Conservation (phyloP, 352 stramenopile species). For the Plasmopara halstedii region DNA sequence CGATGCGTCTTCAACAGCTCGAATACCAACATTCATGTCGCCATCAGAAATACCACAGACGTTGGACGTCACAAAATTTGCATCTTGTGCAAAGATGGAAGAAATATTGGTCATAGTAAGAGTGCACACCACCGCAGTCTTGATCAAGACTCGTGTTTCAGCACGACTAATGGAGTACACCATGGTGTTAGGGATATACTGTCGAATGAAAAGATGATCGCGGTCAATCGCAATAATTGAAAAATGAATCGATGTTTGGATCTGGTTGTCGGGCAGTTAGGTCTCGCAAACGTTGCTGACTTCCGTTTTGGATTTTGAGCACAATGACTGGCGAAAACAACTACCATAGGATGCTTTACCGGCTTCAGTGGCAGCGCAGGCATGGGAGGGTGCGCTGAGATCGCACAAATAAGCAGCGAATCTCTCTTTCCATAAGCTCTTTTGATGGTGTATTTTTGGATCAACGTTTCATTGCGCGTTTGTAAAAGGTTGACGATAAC, state of each 20-base stretch:
- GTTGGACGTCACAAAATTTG: conserved; percentile 6
- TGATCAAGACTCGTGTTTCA: conserved; percentile 13
- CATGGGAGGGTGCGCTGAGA: conserved; percentile 4
- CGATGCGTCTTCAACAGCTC: conserved; percentile 16
- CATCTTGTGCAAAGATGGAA: conserved; percentile 2
- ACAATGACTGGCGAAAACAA: no score
- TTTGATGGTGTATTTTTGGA: no score
- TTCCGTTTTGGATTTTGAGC: conserved; percentile 17
- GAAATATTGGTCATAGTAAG: conserved; percentile 13
- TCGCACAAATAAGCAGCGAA: no score
- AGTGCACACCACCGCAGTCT: conserved; percentile 21
- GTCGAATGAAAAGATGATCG: conserved; percentile 1
- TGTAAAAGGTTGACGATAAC: no score
- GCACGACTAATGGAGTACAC: conserved; percentile 17
- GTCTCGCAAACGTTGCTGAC: conserved; percentile 1
- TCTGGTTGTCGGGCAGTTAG: background rate
- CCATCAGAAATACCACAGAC: conserved; percentile 25
- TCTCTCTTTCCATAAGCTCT: no score
- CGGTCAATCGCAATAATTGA: no score
- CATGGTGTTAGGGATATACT: conserved; percentile 11
- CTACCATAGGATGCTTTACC: no score
- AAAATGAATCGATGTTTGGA: conserved; percentile 17
- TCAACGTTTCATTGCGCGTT: no score
- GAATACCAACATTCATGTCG: conserved; percentile 25
- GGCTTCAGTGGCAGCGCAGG: conserved; percentile 2